Evolutionary conservation across 2,329 filamentous ascomycete species (phyloP), one percentile per base, ranked within the genome.

Genomic region (Verticillium nubilum): DNA sequence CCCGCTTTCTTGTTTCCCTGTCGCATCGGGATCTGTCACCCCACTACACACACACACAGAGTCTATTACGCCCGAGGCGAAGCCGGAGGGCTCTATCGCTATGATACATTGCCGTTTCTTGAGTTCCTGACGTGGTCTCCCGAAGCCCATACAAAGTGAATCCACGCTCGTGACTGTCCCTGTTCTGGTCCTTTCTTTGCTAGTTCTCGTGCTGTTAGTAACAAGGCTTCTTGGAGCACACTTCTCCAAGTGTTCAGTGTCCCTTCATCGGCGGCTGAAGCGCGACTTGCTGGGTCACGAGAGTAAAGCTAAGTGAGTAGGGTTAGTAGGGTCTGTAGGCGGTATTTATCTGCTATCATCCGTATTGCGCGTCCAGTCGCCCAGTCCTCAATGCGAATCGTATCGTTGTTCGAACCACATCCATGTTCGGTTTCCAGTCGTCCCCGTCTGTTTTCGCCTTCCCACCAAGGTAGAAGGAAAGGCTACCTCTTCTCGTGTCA

Each of bases 391-490:
- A 67, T 25, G 67, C 62, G 63, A 72, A 70, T 58, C 62, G 64
- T 66, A 72, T 68, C 56, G 64, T 67, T 58, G 66, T 64, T 55
- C 63, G 65, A 54, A 70, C 67, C 58, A 65, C 65, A 60, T 67
- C 61, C 57, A 71, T 61, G 57, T 71, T 66, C 61, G 67, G 69
- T 53, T 54, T 67, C 69, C 65, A 72, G 29, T 65, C 63, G 54
- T 61, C 61, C 55, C 67, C 60, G 58, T 64, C 62, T 57, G 50
- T 29, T 13, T n/a, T 19, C 27, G 27, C 28, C 47, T 54, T 54
- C 17, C 53, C 53, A 9, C 53, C n/a, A 17, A 54, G 53, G 53
- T 54, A 54, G 29, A 54, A 54, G 19, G 53, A 35, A 12, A 54
- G 5, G 31, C 13, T 54, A 19, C 10, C 28, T 54, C 53, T 33